phyloP scores from a whole-genome alignment of 345 rosid genomes.

The Stellera chamaejasme region DNA sequence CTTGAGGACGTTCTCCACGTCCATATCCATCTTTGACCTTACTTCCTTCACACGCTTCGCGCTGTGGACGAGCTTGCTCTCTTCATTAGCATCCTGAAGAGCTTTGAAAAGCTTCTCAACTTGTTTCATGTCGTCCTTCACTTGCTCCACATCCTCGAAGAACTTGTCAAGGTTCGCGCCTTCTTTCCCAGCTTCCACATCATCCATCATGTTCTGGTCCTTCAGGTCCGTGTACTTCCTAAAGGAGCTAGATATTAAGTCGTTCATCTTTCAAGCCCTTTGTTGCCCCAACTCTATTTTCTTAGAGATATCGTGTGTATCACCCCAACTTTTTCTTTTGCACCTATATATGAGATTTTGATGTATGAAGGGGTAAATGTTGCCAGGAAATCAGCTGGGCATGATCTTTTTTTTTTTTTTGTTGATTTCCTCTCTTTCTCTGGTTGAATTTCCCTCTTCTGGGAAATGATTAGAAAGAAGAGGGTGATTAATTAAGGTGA shows the following conservation, averaged over 20 bases:
- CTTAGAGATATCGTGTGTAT: too few species aligned
- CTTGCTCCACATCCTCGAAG: constrained; percentile 69
- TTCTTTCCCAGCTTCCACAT: constrained; percentile 62
- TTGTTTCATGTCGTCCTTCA: constrained; percentile 54
- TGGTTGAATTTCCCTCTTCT: constrained; percentile 16
- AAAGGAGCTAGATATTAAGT: constrained; percentile 71
- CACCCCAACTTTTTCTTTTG: not conserved
- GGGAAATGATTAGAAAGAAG: constrained; percentile 18
- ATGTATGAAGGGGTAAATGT: not conserved
- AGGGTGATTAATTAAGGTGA: constrained; percentile 8
- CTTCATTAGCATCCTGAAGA: constrained; percentile 72
- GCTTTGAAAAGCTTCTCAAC: constrained; percentile 51
- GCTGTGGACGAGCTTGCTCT: constrained; percentile 50
- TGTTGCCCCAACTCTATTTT: not conserved
- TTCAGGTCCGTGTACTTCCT: constrained; percentile 63
- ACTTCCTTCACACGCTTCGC: constrained; percentile 58
- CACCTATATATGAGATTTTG: not conserved
- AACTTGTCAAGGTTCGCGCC: constrained; percentile 57
- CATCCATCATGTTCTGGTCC: constrained; percentile 45
- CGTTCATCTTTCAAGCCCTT: constrained; percentile 50
- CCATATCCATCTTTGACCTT: constrained; percentile 50
- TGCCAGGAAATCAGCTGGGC: not conserved
- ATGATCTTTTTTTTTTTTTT: not conserved
- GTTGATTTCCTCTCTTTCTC: too few species aligned
- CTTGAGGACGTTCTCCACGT: constrained; percentile 56